Base-by-base conservation (phyloP, 768 basidiomycete genomes). In the Amanita brunnescens region DNA sequence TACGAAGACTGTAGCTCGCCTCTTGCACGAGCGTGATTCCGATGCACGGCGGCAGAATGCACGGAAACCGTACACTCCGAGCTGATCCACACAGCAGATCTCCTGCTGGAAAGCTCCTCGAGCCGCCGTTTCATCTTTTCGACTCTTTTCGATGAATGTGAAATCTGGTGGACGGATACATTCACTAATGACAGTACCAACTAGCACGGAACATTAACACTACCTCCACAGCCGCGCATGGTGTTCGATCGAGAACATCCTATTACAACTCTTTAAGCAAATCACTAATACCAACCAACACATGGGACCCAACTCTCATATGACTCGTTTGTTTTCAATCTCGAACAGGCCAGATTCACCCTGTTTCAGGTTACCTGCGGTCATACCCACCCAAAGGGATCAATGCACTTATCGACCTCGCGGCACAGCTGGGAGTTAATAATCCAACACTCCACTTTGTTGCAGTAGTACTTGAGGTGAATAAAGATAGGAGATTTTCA, bases 291-390 rank as follows among this genome's bases (percentile, higher is more conserved):
- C 47, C 45, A 53, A 40, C 52, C 52, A 35, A 41, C 16, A 34
- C 38, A 53, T 33, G 52, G 44, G 34, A 53, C 34, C 32, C 52
- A 53, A 48, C 23, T 46, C 38, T 47, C 52, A 37, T 53, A 38
- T 33, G 52, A 53, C 52, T 53, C 52, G 33, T 53, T 53, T 40
- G 40, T 53, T 40, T 53, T 29, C 40, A 46, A 53, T 24, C 52
- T 45, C 26, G 37, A 26, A 45, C 24, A 20, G 33, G 38, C 52
- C n/a, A 20, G 32, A 46, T 18, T 47, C 23, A 53, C 35, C 29
- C 33, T 47, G 24, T 47, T 53, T 37, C 51, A 53, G 51, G 51
- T 53, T 37, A 46, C 51, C 33, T 43, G 46, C 24, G 51, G 51
- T 9, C 30, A 5, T 43, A 37, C 30, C 23, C 45, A 47, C 52